Conservation (phyloP, 352 stramenopile genomes). For the Pythium grandisporangium region DNA sequence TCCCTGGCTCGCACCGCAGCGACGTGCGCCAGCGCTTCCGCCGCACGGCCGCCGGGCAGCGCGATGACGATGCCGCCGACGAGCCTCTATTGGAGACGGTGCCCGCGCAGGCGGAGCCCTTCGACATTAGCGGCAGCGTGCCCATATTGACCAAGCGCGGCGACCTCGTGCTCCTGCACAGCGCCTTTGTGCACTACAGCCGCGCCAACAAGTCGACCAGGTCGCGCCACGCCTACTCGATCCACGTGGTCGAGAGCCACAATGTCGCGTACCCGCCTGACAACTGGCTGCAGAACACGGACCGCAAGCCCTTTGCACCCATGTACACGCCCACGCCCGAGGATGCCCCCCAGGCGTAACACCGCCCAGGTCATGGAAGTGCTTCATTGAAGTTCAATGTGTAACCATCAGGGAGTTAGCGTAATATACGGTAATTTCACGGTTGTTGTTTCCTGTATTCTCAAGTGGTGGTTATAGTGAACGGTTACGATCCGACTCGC, state of each 20-base stretch:
- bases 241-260: constrained; percentile 92
- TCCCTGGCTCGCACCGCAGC: constrained; percentile 86
- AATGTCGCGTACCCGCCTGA: constrained; percentile 72
- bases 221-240: constrained; percentile 93
- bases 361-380: too few species aligned
- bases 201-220: constrained; percentile 86
- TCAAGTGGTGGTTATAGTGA: too few species aligned
- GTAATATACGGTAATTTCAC: background rate
- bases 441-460: too few species aligned
- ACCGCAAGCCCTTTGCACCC: constrained; percentile 43
- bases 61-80: constrained; percentile 20
- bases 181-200: constrained; percentile 92
- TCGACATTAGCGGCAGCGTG: constrained; percentile 44
- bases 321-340: constrained; percentile 55
- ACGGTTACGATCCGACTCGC: too few species aligned
- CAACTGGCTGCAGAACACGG: constrained; percentile 94
- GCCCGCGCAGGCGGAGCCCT: constrained; percentile 33
- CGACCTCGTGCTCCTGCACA: constrained; percentile 90
- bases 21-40: constrained; percentile 79
- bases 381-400: too few species aligned
- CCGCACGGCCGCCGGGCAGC: constrained; percentile 38
- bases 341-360: too few species aligned
- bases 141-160: constrained; percentile 87
- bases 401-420: background rate
- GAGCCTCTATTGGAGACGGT: constrained; percentile 50